phyloP scores from a whole-genome alignment of 2,329 filamentous ascomycete species.

The Aspergillus novofumigatus region DNA sequence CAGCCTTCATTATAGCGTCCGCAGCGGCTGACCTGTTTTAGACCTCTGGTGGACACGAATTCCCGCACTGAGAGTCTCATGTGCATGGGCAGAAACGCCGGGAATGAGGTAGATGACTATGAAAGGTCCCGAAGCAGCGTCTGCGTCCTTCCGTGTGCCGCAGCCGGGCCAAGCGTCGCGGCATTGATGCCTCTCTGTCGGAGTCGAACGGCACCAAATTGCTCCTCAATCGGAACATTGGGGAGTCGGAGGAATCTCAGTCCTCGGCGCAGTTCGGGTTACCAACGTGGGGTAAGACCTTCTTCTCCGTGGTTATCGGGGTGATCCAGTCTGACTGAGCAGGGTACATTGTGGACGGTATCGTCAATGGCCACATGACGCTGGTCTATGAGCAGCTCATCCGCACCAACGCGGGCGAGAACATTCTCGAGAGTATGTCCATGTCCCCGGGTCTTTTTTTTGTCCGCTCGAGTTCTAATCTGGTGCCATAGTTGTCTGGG shows the following conservation, averaged over 20 bases:
- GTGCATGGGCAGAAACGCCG: background rate
- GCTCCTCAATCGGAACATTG: background rate
- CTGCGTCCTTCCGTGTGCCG: background rate
- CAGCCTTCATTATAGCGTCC: background rate
- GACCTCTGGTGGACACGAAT: background rate
- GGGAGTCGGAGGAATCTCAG: background rate
- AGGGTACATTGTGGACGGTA: background rate
- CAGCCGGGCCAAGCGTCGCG: background rate
- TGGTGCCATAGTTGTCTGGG: background rate
- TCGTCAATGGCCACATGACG: background rate
- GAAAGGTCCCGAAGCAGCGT: background rate
- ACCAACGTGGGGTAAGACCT: background rate
- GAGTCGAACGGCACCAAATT: background rate
- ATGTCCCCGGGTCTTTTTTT: background rate
- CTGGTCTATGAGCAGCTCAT: slow-evolving; percentile 1
- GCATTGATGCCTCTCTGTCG: background rate
- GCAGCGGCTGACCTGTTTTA: background rate
- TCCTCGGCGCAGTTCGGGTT: background rate
- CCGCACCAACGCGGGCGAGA: background rate
- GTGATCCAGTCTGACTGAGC: background rate
- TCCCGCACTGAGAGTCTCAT: background rate
- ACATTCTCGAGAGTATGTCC: background rate
- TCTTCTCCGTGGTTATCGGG: background rate
- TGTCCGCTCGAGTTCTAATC: background rate
- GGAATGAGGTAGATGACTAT: background rate